Percentiles rank a stretch among this genome's conserved stretches.
Conservation (phyloP, 352 stramenopile genomes). For the Globisporangium radiosum region DNA sequence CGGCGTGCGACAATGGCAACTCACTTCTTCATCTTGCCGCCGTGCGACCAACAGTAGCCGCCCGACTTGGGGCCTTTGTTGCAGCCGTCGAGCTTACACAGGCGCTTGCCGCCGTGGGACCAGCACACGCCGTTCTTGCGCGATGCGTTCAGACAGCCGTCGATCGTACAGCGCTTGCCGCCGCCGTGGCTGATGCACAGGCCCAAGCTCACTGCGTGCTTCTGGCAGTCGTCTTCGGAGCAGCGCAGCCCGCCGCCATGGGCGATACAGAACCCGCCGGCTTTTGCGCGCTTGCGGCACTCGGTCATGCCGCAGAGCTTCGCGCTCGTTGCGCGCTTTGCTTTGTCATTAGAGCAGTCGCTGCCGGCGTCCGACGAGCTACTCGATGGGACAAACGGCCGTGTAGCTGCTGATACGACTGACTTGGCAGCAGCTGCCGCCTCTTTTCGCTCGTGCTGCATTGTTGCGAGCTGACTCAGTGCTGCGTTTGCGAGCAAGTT, state of each 20-base stretch:
- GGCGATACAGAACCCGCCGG: constrained; percentile 72
- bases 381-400: constrained; percentile 15
- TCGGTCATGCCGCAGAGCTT: constrained; percentile 73
- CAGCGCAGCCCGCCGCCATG: constrained; percentile 76
- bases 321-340: constrained; percentile 48
- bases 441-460: constrained; percentile 19
- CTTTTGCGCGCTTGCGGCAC: constrained; percentile 78
- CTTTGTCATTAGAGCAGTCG: constrained; percentile 15
- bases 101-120: constrained; percentile 73
- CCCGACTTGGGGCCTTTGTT: constrained; percentile 79
- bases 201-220: constrained; percentile 78
- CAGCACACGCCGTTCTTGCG: constrained; percentile 81
- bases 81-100: constrained; percentile 72
- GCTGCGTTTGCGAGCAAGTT: constrained; percentile 40
- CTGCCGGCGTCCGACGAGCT: constrained; percentile 7
- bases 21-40: constrained; percentile 82
- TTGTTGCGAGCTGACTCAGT: constrained; percentile 38
- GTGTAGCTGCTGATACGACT: constrained; percentile 2
- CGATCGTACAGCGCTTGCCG: constrained; percentile 71
- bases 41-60: constrained; percentile 80
- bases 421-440: constrained; percentile 1
- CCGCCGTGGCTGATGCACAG: constrained; percentile 80
- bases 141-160: constrained; percentile 72
- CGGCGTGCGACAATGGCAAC: not conserved
- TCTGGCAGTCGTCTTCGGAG: constrained; percentile 60